phyloP scores from a whole-genome alignment of 164 flowering plant species.

The Sedum album region DNA sequence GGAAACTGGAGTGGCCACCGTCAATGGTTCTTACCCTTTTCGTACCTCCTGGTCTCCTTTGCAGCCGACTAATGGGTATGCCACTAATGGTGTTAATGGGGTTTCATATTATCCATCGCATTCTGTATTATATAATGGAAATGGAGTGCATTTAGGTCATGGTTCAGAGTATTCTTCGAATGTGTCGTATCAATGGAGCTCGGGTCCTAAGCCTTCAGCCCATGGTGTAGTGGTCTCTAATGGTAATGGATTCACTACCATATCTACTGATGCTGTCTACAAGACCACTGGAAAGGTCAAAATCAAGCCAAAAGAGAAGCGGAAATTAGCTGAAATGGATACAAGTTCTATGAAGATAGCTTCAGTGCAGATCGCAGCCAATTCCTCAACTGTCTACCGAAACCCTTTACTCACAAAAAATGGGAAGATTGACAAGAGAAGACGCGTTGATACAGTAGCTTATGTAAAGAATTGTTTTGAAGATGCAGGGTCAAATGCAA shows the following conservation, averaged over 20 bases:
- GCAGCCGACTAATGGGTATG: constrained; percentile 39
- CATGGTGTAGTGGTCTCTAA: constrained; percentile 23
- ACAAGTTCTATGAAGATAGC: not conserved
- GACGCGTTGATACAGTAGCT: constrained; percentile 32
- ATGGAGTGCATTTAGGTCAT: constrained; percentile 45
- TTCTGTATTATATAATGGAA: constrained; percentile 28
- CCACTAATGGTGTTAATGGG: constrained; percentile 39
- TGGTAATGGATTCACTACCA: constrained; percentile 33
- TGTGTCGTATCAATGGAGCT: constrained; percentile 50
- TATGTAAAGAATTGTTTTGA: constrained; percentile 23
- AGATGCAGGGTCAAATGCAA: constrained; percentile 20
- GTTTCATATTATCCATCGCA: constrained; percentile 36
- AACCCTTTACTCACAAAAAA: constrained; percentile 16
- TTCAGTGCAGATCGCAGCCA: constrained; percentile 12
- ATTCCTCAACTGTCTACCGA: constrained; percentile 7
- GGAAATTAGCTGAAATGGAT: not conserved
- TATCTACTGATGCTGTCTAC: constrained; percentile 21
- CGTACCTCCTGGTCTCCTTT: constrained; percentile 35
- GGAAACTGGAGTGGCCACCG: constrained; percentile 64
- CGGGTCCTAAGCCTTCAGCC: constrained; percentile 40
- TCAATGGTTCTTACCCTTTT: constrained; percentile 46
- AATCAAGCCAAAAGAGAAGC: constrained; percentile 6
- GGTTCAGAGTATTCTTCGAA: constrained; percentile 46
- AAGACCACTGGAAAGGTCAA: constrained; percentile 28
- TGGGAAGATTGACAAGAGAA: constrained; percentile 49